Evolutionary conservation across 768 basidiomycete genomes (phyloP).

Genomic region (Suillus placidus): DNA sequence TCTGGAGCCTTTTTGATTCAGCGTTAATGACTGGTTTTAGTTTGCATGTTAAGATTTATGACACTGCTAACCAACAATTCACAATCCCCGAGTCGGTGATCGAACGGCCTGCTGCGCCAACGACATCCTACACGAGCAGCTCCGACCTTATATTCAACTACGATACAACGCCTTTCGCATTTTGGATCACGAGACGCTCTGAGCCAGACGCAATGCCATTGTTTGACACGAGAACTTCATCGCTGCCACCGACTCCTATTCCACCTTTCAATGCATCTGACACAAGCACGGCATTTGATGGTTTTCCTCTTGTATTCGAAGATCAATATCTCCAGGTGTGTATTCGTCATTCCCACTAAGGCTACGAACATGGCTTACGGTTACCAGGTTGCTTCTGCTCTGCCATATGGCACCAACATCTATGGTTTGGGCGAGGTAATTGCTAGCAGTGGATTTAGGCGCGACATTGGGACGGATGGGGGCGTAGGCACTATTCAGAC

Average conservation of each 20-base stretch:
- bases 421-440: slow-evolving; percentile 80
- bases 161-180: slow-evolving; percentile 65
- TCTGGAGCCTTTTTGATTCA: not conserved
- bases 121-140: slow-evolving; percentile 34
- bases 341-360: not conserved
- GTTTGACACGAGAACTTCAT: slow-evolving; percentile 70
- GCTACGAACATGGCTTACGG: not conserved
- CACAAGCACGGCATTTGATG: slow-evolving; percentile 57
- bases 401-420: slow-evolving; percentile 69
- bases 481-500: slow-evolving; percentile 62
- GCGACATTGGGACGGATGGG: slow-evolving; percentile 55
- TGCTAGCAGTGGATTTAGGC: slow-evolving; percentile 67
- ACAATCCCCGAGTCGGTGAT: slow-evolving; percentile 61
- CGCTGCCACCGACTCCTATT: slow-evolving; percentile 62
- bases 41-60: slow-evolving; percentile 69
- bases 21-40: slow-evolving; percentile 33
- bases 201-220: slow-evolving; percentile 55
- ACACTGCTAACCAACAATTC: slow-evolving; percentile 63
- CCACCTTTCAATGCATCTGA: slow-evolving; percentile 55
- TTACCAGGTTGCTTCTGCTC: slow-evolving; percentile 58
- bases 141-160: slow-evolving; percentile 76
- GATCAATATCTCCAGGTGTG: slow-evolving; percentile 75
- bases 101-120: slow-evolving; percentile 42
- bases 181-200: slow-evolving; percentile 77
- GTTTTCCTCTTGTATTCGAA: slow-evolving; percentile 75